Conservation (phyloP, 2,329 filamentous ascomycete genomes). For the Paramyrothecium sp. region DNA sequence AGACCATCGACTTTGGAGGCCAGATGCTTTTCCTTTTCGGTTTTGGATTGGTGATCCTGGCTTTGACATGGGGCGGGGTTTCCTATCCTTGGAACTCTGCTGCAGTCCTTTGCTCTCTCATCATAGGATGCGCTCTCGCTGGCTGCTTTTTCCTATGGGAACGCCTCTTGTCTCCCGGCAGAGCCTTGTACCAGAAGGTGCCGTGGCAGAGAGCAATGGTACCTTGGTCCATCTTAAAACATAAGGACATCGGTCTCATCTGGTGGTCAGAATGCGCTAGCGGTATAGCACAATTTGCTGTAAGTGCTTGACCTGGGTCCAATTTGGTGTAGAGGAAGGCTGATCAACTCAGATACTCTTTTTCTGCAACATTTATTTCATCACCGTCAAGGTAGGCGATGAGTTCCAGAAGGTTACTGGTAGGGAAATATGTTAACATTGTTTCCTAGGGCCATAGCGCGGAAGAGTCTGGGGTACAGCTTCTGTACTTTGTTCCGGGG, state of each 20-base stretch:
- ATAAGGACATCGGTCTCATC: slow-evolving; percentile 60
- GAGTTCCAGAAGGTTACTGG: background rate
- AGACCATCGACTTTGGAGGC: slow-evolving; percentile 55
- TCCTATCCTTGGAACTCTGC: slow-evolving; percentile 50
- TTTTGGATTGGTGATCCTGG: slow-evolving; percentile 52
- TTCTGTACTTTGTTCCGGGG: slow-evolving; percentile 65
- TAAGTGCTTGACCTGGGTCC: slow-evolving; percentile 18
- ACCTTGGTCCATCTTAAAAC: slow-evolving; percentile 55
- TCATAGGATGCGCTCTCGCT: slow-evolving; percentile 41
- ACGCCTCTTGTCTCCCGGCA: slow-evolving; percentile 51
- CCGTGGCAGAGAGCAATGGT: slow-evolving; percentile 58
- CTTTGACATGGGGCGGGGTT: slow-evolving; percentile 54
- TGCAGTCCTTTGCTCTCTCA: slow-evolving; percentile 47
- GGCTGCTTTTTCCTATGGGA: slow-evolving; percentile 48
- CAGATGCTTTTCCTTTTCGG: slow-evolving; percentile 55
- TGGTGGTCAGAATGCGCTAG: slow-evolving; percentile 60
- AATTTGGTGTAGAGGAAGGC: slow-evolving; percentile 24
- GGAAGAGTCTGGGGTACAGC: slow-evolving; percentile 51
- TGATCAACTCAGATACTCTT: slow-evolving; percentile 54
- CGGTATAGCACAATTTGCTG: slow-evolving; percentile 52
- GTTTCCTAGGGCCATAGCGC: slow-evolving; percentile 41
- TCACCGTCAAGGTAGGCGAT: slow-evolving; percentile 45
- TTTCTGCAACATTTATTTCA: slow-evolving; percentile 68
- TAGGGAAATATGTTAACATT: background rate
- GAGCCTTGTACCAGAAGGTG: slow-evolving; percentile 29